Conservation (phyloP, 768 basidiomycete genomes). For the Rhodotorula kratochvilovae region DNA sequence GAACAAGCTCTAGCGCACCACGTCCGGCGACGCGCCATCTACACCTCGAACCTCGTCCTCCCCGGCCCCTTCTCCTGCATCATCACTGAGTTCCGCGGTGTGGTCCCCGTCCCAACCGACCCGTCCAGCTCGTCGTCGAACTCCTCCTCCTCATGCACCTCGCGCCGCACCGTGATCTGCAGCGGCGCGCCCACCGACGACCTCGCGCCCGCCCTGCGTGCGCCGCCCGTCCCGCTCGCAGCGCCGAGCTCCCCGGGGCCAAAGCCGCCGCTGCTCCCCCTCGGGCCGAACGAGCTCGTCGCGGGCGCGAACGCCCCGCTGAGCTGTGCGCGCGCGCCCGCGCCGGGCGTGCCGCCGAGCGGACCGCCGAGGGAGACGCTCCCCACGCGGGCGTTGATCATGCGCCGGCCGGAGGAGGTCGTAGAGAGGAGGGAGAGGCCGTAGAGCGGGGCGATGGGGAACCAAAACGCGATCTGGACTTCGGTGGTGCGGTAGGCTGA, state of each 20-base stretch:
- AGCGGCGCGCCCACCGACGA: not conserved
- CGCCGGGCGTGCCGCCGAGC: not conserved
- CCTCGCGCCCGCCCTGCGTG: too few relatives aligned
- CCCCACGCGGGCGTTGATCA: not conserved
- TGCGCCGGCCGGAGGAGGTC: not conserved
- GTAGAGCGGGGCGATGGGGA: slow-evolving; percentile 2
- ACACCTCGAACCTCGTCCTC: not conserved
- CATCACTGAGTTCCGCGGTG: not conserved
- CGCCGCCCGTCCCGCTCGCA: too few relatives aligned
- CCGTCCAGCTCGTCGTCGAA: not conserved
- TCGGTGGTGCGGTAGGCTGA: not conserved
- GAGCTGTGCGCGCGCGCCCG: not conserved
- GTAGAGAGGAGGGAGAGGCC: slow-evolving; percentile 17
- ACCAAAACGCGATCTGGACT: not conserved
- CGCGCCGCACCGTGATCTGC: not conserved
- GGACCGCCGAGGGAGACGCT: not conserved
- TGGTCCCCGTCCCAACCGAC: not conserved
- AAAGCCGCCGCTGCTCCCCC: too few relatives aligned
- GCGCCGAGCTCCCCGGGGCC: too few relatives aligned
- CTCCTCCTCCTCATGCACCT: not conserved
- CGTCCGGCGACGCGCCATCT: too few relatives aligned
- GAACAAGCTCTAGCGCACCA: not conserved
- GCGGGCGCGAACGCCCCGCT: not conserved
- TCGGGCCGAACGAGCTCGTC: not conserved
- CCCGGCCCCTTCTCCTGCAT: not conserved